Evolutionary conservation across 257 asterid species (phyloP).

Genomic region (Petunia secreta): DNA sequence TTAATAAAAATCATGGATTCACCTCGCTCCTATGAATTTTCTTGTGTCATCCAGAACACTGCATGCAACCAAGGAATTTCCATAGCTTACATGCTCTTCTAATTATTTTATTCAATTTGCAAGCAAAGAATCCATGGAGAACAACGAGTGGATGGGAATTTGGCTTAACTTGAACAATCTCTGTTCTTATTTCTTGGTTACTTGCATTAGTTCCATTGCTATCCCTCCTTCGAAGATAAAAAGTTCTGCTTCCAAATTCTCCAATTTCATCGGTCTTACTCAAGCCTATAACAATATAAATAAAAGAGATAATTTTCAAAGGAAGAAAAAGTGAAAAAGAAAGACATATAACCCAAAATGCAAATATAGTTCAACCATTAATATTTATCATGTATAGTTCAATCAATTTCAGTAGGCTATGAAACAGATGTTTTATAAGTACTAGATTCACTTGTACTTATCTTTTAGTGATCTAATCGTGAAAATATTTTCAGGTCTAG

Average conservation of each 20-base stretch:
- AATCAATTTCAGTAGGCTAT: neutral
- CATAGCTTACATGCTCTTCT: constrained; percentile 44
- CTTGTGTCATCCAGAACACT: constrained; percentile 23
- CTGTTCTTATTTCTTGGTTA: neutral
- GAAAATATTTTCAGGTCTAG: neutral
- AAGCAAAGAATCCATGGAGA: constrained; percentile 29
- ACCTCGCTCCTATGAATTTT: neutral
- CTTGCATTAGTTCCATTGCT: neutral
- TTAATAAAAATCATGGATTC: neutral
- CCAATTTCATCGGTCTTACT: constrained; percentile 67
- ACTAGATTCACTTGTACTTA: too few species aligned
- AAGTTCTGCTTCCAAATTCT: constrained; percentile 65
- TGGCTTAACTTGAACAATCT: neutral
- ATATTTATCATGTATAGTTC: neutral
- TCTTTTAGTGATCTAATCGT: too few species aligned
- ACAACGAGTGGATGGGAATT: constrained; percentile 23
- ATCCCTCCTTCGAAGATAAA: constrained; percentile 57
- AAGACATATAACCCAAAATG: neutral
- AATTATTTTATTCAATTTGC: constrained; percentile 42
- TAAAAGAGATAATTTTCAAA: neutral
- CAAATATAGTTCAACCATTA: too few species aligned
- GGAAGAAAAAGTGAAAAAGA: neutral
- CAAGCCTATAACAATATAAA: constrained; percentile 51
- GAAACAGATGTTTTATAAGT: too few species aligned
- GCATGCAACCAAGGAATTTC: constrained; percentile 55